Evolutionary conservation across 2,329 filamentous ascomycete genomes (phyloP), one percentile per base, ranked within the genome.

Genomic region (Fusarium penzigii): DNA sequence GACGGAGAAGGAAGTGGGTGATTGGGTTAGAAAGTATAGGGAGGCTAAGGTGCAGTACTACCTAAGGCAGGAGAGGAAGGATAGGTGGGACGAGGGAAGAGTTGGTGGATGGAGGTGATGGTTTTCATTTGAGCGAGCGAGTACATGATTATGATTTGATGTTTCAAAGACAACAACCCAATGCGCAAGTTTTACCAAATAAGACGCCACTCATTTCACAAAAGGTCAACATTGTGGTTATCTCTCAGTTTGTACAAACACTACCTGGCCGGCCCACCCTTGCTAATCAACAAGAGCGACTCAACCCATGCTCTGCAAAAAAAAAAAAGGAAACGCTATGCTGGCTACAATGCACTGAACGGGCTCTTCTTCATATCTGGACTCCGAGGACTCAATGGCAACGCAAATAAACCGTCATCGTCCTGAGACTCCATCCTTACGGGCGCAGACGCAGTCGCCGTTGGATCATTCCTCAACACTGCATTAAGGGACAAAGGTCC

Each of bases 41-140:
- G 92, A 93, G 62, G 89, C 89, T 10, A 89, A 87, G 68, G 88
- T 89, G 62, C 75, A 88, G 51, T 87, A 87, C 56, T 95, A 94
- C 66, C 77, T 92, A 48, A 81, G 94, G 52, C 85, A 87, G 66
- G 94, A 97, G 76, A 83, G 90, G 60, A 96, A 92, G 72, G 89
- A 92, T 65, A 82, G 94, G 63, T 97, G 94, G 94, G 94, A 97
- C 69, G 93, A 97, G 73, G 92, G 93, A 20, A 81, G 93, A 61
- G 93, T 97, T 34, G 93, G 93, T 11, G 94, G 94, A 1, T 97
- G 94, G 94, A 83, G 93, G 66, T 93, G 76, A 84, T 20, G 25
- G 16, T 41, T 13, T 12, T 34, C 29, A 47, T 32, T 39, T 39
- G 9, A 29, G 39, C 20, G 17, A 44, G 34, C 17, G 17, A 13